phyloP scores from a whole-genome alignment of 331 rosid species.

The Malus hybrid region DNA sequence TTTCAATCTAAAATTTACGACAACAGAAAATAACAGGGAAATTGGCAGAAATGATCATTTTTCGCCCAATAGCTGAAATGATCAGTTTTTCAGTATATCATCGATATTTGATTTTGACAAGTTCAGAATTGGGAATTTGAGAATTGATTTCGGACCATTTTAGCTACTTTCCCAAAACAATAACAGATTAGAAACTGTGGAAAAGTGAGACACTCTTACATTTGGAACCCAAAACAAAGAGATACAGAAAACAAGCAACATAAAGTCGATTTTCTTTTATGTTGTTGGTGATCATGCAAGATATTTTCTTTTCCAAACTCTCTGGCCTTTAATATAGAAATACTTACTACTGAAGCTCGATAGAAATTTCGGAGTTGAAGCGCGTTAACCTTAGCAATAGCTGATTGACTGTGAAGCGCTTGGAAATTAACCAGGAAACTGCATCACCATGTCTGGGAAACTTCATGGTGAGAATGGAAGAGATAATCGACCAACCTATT shows the following conservation, averaged over 20 bases:
- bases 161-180: too few species aligned
- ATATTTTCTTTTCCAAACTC: neutral
- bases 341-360: neutral
- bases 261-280: neutral
- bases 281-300: neutral
- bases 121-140: neutral
- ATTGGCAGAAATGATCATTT: too few species aligned
- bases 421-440: too few species aligned
- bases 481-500: too few species aligned
- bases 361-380: neutral
- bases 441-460: too few species aligned
- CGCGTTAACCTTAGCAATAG: neutral
- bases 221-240: neutral
- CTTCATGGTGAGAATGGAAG: too few species aligned
- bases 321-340: neutral
- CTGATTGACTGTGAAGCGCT: too few species aligned
- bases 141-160: neutral
- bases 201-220: neutral
- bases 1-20: neutral
- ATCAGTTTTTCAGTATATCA: too few species aligned
- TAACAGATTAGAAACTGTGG: too few species aligned
- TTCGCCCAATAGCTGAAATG: too few species aligned
- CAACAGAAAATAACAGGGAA: neutral
- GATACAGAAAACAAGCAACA: neutral
- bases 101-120: too few species aligned